Evolutionary conservation across 441 rosid species (phyloP), one percentile per base, ranked within the genome.

Genomic region (Kokia cookei): DNA sequence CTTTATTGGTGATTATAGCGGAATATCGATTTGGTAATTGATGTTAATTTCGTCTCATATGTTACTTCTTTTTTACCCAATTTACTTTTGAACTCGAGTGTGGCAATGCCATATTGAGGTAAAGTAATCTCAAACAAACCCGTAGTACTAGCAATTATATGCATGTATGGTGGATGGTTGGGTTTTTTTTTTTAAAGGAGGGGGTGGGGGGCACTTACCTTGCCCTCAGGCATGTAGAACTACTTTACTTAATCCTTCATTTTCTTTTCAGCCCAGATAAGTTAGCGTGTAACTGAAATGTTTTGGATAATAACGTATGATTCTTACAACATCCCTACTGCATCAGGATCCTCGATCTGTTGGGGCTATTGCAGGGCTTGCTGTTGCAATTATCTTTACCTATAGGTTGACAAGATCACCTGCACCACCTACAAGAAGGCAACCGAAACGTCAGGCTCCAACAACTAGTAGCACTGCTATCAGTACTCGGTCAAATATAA

Each of bases 321-420:
- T 69, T 81, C 76, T 80, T 10, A 72, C 70, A 7, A 27, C 22
- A 9, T 70, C 62, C 15, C 14, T 43, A 57, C 63, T 79, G 50
- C 60, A 54, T 65, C 81, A 96, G 98, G 98, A 92, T 85, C 81
- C 96, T 19, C 78, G 93, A 64, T 93, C 98, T 7, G 87, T 88
- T 65, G 98, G 99, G 71, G 98, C 97, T 43, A 85, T 93, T 66
- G 99, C 97, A 3, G 99, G 99, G 42, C 88, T 96, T 77, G 97
- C 99, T 57, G 90, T 96, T 40, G 97, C 97, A 2, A 84, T 96
- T 64, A 88, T 91, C 40, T 93, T 93, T 72, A 90, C 97, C 1
- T 93, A 95, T 93, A 90, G 96, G 71, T 76, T 92, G 60, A 73
- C 90, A 66, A 89, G 97, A 80, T 79, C 97, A 17, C 90, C 97